Percentiles rank a stretch among this genome's conserved stretches.
These are phyloP conservation scores for Kuraishia hungarica DNA, from an alignment of 805 yeast genomes.

Conservation along the genomic window DNA sequence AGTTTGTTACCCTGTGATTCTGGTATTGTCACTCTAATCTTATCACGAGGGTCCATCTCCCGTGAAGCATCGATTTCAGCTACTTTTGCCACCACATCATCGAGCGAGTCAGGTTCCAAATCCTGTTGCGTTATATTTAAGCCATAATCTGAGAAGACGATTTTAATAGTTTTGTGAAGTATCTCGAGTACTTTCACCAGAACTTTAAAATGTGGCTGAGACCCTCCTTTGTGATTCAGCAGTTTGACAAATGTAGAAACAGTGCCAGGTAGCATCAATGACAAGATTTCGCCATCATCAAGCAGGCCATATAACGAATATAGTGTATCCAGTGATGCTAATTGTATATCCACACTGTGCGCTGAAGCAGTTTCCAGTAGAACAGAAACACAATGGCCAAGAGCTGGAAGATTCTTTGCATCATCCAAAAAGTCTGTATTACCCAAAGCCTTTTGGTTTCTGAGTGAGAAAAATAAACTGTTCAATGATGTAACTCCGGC, in stretches of 20 bases:
- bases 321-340: slow-evolving; percentile 25
- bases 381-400: slow-evolving; percentile 40
- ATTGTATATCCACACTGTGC: slow-evolving; percentile 21
- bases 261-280: slow-evolving; percentile 43
- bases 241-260: slow-evolving; percentile 35
- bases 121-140: slow-evolving; percentile 18
- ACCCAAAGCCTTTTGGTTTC: slow-evolving; percentile 17
- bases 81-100: slow-evolving; percentile 8
- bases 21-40: neutral
- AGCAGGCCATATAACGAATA: slow-evolving; percentile 23
- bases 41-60: neutral
- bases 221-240: slow-evolving; percentile 9
- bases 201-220: slow-evolving; percentile 29
- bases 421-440: slow-evolving; percentile 19
- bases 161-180: slow-evolving; percentile 19
- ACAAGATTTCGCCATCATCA: slow-evolving; percentile 38
- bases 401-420: slow-evolving; percentile 28
- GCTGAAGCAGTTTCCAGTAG: slow-evolving; percentile 26
- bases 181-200: slow-evolving; percentile 20
- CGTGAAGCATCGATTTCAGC: slow-evolving; percentile 5
- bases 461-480: slow-evolving; percentile 22
- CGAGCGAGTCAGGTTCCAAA: slow-evolving; percentile 9
- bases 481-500: slow-evolving; percentile 26
- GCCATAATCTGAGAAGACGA: slow-evolving; percentile 34
- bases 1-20: slow-evolving; percentile 4